Conservation (phyloP, 2,329 filamentous ascomycete genomes). For the Venturia pyrina region DNA sequence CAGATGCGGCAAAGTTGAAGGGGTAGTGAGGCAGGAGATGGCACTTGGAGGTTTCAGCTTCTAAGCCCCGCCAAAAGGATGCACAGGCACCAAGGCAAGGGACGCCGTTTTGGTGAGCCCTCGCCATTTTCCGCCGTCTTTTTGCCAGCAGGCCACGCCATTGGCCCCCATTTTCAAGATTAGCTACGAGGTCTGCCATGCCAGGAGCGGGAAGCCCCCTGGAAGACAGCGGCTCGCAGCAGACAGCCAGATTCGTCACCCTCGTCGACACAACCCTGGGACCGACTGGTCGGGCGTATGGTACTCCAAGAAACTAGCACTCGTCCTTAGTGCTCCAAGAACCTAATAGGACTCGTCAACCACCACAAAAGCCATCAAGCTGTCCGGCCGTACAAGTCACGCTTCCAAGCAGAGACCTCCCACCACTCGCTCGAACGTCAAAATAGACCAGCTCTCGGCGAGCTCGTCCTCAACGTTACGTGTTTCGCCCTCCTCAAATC, state of each 20-base stretch:
- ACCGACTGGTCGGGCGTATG: no score
- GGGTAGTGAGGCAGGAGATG: not conserved
- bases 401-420: not conserved
- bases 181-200: no score
- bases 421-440: not conserved
- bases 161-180: not conserved
- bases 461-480: not conserved
- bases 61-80: not conserved
- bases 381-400: not conserved
- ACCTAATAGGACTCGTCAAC: no score
- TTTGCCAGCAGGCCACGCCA: not conserved
- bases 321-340: not conserved
- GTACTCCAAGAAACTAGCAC: no score
- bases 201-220: not conserved
- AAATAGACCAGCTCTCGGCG: not conserved
- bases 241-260: not conserved
- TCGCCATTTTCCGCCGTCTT: not conserved
- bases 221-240: not conserved
- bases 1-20: constrained; percentile 1
- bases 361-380: not conserved
- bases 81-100: not conserved
- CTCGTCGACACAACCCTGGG: not conserved
- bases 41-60: not conserved
- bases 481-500: constrained; percentile 3
- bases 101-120: not conserved